Evolutionary conservation across 345 rosid genomes (phyloP).

Genomic region (Clarkia xantiana): DNA sequence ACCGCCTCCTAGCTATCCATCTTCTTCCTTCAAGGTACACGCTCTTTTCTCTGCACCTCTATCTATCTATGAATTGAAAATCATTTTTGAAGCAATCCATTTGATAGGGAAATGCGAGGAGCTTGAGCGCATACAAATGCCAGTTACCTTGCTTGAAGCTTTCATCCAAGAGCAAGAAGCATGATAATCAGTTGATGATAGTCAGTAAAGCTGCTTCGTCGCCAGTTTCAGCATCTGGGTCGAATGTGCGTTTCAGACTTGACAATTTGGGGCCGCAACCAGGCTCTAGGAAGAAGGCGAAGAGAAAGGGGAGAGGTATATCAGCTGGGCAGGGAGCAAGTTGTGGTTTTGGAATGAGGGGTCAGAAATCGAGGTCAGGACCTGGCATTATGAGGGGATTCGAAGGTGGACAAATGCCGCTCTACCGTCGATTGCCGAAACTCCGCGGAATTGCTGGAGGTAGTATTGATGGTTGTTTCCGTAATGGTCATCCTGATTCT

Average conservation of each 20-base stretch:
- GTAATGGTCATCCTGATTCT: neutral
- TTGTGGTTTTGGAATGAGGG: constrained; percentile 95
- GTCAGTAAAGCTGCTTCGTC: neutral
- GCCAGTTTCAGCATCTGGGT: constrained; percentile 10
- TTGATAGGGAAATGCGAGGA: no score
- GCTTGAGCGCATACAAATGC: no score
- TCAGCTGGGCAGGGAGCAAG: constrained; percentile 88
- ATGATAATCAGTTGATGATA: no score
- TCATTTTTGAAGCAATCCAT: no score
- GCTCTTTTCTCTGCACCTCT: no score
- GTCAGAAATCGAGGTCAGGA: constrained; percentile 94
- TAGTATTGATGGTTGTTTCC: constrained; percentile 6
- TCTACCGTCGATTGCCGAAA: constrained; percentile 81
- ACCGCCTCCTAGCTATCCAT: no score
- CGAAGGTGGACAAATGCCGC: constrained; percentile 96
- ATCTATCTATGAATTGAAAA: no score
- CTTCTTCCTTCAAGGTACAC: no score
- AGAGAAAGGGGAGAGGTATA: constrained; percentile 89
- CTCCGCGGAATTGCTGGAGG: constrained; percentile 96
- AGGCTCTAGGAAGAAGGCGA: constrained; percentile 74
- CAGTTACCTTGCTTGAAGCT: no score
- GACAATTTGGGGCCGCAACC: constrained; percentile 80
- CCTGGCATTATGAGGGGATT: constrained; percentile 81
- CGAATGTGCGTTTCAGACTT: constrained; percentile 41
- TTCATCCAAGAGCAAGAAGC: no score